Base-by-base conservation (phyloP, 2,329 filamentous ascomycete genomes). In the Arthroderma sp. region DNA sequence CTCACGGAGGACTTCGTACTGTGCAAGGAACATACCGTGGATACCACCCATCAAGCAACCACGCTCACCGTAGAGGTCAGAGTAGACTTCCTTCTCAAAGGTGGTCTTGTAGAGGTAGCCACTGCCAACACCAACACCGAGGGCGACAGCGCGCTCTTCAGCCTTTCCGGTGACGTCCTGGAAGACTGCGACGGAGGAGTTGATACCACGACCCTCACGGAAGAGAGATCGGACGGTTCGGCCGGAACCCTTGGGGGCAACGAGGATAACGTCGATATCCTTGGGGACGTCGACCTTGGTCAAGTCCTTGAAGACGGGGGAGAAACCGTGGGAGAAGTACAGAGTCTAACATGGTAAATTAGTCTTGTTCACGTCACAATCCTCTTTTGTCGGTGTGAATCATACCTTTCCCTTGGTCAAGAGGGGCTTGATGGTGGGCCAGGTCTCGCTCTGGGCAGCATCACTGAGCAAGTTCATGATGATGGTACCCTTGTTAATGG, bases 251-350 rank as follows among this genome's bases (percentile, higher is more conserved):
- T 98, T 98, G 73, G 91, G 91, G 56, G 91, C 91, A 62, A 94
- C 88, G 66, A 98, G 89, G 78, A 98, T 98, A 69, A 98, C 91
- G 69, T 98, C 91, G 65, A 98, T 84, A 73, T 96, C 84, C 56
- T 68, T 78, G 71, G 91, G 91, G 52, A 95, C 85, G 52, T 98
- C 91, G 66, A 98, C 91, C 72, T 95, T 94, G 78, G 91, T 98
- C 66, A 91, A 81, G 69, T 94, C 83, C 78, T 95, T 95, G 85
- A 98, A 98, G 71, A 98, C 88, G 66, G 91, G 91, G 52, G 91
- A 96, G 85, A 98, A 98, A 64, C 91, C 91, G 80, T 98, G 91
- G 58, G 91, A 96, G 80, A 98, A 98, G 83, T 98, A 98, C 59
- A 98, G 85, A 50, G 91, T 98, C 89, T 91, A 47, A 28, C 7